Conservation (phyloP, 208 protist genomes). For the Borovskyia barvae region DNA sequence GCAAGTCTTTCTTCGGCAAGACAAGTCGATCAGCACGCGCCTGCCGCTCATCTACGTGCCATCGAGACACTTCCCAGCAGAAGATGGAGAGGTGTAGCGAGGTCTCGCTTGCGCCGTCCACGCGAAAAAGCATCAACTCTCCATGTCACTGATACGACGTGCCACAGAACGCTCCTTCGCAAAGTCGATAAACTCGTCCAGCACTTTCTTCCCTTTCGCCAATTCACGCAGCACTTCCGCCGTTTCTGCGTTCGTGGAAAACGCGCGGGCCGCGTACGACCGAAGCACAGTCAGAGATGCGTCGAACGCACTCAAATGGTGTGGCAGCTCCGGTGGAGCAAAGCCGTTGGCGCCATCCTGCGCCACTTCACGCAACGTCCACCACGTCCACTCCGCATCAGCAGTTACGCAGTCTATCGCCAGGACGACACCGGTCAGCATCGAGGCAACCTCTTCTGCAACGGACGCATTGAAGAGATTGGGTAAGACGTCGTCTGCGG, state of each 20-base stretch:
- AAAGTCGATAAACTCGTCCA: conserved; percentile 30
- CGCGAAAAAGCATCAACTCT: no score
- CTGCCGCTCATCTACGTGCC: no score
- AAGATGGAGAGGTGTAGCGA: no score
- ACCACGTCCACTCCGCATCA: conserved; percentile 26
- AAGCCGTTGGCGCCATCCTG: neutral
- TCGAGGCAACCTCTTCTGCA: conserved; percentile 57
- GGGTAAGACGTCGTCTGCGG: conserved; percentile 69
- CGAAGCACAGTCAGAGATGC: conserved; percentile 20
- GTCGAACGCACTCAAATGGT: conserved; percentile 8
- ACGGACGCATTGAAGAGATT: conserved; percentile 51
- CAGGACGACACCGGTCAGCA: conserved; percentile 65
- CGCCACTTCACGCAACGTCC: conserved; percentile 1
- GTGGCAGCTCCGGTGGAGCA: neutral
- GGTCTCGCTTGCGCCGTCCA: no score
- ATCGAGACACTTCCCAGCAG: no score
- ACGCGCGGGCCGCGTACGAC: conserved; percentile 19
- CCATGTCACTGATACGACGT: conserved; percentile 7
- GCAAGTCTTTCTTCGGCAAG: no score
- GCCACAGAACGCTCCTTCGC: conserved; percentile 24
- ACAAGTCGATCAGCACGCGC: no score
- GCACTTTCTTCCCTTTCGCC: conserved; percentile 10
- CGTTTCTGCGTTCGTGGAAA: conserved; percentile 17
- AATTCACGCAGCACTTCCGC: conserved; percentile 24
- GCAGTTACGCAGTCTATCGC: conserved; percentile 78